Evolutionary conservation across 805 yeast species (phyloP), one percentile per base, ranked within the genome.

Genomic region (Starmera pachycereana): DNA sequence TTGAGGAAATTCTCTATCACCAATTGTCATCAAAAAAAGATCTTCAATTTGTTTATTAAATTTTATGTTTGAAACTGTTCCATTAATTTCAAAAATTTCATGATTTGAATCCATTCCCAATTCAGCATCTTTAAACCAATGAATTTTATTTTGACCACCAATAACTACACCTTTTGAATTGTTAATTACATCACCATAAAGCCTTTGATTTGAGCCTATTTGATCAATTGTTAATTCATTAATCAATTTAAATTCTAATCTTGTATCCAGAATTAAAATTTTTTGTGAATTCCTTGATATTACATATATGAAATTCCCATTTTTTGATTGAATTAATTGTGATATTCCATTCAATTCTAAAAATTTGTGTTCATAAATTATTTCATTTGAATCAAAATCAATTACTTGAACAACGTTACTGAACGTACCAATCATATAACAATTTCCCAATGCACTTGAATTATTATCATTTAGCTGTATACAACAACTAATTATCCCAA

Each of bases 271-370:
- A 4, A 67, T 48, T 6, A 56, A 56, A 18, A 68, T 61, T 2
- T 13, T 33, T 18, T 47, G 39, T 8, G 57, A 42, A 29, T 56
- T 50, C 29, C 74, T 49, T 29, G 57, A 50, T 1, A 65, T 25
- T 1, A 54, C 53, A 40, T 56, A 68, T 6, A 64, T 14, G 38
- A 56, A 67, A 32, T 57, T 58, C 5, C 62, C 66, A 47, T 63
- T 66, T 2, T 47, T 49, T 16, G 68, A 60, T 25, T 48, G 56
- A 7, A 68, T 14, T 0, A 66, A 32, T 44, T 67, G 72, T 12
- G 49, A 54, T 13, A 54, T 49, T 4, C 63, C 73, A 46, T 42
- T 54, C 4, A 56, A 22, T 40, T 36, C 2, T 38, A 42, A 3
- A 50, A 13, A 14, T 44, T 36, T 6, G 32, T 33, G 2, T 42